Evolutionary conservation across 306 rosid species (phyloP).

Genomic region (Prunus davidiana): DNA sequence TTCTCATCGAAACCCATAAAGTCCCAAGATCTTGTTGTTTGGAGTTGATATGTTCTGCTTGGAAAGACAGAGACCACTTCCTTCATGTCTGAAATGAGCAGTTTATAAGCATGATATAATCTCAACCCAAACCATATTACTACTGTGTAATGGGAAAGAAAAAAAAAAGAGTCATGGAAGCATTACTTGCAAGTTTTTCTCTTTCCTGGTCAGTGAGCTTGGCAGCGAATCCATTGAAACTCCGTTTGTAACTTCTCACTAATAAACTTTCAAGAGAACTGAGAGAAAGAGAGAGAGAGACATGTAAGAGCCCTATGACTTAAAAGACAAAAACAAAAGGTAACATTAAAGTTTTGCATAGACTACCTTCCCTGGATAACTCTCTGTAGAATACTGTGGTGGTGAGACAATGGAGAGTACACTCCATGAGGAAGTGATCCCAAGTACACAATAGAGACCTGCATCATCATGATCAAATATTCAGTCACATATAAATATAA

Average conservation of each 20-base stretch:
- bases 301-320: no score
- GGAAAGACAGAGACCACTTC: slow-evolving; percentile 18
- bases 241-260: slow-evolving; percentile 1
- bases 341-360: not conserved
- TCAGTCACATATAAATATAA: not conserved
- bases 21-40: slow-evolving; percentile 31
- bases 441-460: slow-evolving; percentile 17
- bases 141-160: not conserved
- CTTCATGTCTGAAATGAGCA: not conserved
- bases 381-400: slow-evolving; percentile 5
- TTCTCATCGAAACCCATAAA: slow-evolving; percentile 21
- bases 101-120: not conserved
- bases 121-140: not conserved
- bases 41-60: not conserved
- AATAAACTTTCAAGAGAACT: not conserved
- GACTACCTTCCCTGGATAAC: not conserved
- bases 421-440: not conserved
- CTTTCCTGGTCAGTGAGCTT: not conserved
- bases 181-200: not conserved
- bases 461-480: not conserved
- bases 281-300: no score
- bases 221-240: no score
- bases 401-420: slow-evolving; percentile 3
- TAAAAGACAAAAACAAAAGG: not conserved
- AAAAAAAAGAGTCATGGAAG: not conserved